Percentiles rank a stretch among this genome's conserved stretches.
Conservation (phyloP, 768 basidiomycete genomes). For the Panaeolus papilionaceus region DNA sequence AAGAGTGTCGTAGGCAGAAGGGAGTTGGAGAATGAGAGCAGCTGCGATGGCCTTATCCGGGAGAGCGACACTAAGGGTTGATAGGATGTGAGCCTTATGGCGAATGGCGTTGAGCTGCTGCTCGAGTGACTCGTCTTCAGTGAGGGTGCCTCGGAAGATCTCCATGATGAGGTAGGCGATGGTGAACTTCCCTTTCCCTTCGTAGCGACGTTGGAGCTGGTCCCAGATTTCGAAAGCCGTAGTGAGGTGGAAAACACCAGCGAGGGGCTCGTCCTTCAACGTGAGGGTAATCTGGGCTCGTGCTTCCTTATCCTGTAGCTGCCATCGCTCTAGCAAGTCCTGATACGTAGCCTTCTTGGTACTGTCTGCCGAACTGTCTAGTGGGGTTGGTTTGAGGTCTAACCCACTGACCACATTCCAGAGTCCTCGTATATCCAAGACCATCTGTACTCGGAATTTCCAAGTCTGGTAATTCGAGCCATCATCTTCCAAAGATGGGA, state of each 20-base stretch:
- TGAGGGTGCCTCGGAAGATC: constrained; percentile 22
- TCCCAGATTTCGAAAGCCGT: constrained; percentile 24
- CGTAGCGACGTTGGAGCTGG: constrained; percentile 22
- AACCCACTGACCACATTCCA: constrained; percentile 14
- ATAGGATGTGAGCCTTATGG: constrained; percentile 24
- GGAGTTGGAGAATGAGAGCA: background rate
- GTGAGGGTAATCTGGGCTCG: constrained; percentile 25
- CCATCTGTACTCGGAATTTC: background rate
- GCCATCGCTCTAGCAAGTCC: constrained; percentile 1
- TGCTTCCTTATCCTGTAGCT: constrained; percentile 20
- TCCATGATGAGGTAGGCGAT: constrained; percentile 23
- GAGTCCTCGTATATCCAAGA: constrained; percentile 3
- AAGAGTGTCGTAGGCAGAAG: constrained; percentile 19
- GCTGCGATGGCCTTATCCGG: constrained; percentile 16
- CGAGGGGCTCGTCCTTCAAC: constrained; percentile 27
- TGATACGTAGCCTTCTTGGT: too few species aligned
- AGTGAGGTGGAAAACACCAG: constrained; percentile 23
- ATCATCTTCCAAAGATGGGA: background rate
- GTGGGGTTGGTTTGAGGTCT: background rate
- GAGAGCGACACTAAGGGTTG: constrained; percentile 19
- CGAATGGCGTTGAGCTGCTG: constrained; percentile 24
- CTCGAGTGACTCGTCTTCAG: constrained; percentile 22
- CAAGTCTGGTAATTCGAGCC: background rate
- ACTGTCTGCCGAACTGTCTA: background rate
- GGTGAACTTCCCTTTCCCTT: constrained; percentile 26